Evolutionary conservation across 2,329 filamentous ascomycete species (phyloP).

Genomic region (Cordyceps pruinosa): DNA sequence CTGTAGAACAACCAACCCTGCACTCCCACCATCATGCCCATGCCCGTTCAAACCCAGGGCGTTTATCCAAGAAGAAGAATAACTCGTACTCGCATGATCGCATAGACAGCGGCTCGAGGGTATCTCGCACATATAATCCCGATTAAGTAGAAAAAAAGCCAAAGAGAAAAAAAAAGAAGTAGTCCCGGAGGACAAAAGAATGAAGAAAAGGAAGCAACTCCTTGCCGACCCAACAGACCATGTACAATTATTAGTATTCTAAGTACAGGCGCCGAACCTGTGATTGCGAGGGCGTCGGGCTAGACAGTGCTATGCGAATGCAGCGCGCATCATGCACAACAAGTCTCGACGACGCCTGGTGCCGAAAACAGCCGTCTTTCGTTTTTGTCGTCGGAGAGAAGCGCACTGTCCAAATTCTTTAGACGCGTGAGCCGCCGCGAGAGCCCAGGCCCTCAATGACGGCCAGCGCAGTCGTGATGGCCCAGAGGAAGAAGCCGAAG

Average conservation of each 20-base stretch:
- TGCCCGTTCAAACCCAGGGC: neutral
- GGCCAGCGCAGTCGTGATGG: constrained; percentile 40
- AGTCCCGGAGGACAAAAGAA: neutral
- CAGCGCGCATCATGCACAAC: neutral
- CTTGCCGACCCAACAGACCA: neutral
- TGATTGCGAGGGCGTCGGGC: neutral
- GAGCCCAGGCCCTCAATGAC: constrained; percentile 40
- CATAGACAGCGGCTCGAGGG: constrained; percentile 9
- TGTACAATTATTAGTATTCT: constrained; percentile 5
- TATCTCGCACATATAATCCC: constrained; percentile 9
- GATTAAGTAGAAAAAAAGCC: neutral
- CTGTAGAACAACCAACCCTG: neutral
- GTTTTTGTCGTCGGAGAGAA: neutral
- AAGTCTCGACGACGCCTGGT: neutral
- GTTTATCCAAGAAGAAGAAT: constrained; percentile 3
- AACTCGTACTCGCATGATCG: constrained; percentile 1
- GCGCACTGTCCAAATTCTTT: neutral
- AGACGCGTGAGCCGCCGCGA: constrained; percentile 23
- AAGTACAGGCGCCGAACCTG: neutral
- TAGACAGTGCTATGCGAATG: neutral
- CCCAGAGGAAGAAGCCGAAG: constrained; percentile 60
- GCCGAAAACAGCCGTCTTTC: no score
- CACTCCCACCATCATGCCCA: neutral
- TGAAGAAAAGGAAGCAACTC: neutral
- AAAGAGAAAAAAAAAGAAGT: neutral